A percentile compares a stretch with the other conserved stretches of the same genome.
Conservation (phyloP, 257 asterid species). For the Misopates orontium region DNA sequence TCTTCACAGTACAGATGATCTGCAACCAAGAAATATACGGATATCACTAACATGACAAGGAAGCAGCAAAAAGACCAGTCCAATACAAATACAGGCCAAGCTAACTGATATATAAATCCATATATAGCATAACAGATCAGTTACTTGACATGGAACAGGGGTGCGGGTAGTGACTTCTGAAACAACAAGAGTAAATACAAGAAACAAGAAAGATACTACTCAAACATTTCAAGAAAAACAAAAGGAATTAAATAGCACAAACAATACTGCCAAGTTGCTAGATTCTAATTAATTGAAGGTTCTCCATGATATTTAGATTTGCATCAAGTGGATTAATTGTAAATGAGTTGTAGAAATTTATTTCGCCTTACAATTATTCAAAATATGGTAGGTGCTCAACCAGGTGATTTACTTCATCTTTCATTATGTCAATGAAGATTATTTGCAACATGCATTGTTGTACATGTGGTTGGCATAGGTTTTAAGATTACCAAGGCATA, state of each 20-base stretch:
- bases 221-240: neutral
- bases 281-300: neutral
- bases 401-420: neutral
- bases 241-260: conserved; percentile 3
- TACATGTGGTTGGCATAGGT: neutral
- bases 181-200: conserved; percentile 1
- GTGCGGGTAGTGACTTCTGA: neutral
- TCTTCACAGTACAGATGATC: conserved; percentile 80
- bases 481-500: neutral
- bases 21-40: conserved; percentile 41
- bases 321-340: conserved; percentile 1
- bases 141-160: conserved; percentile 1
- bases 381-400: conserved; percentile 7
- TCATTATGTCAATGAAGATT: neutral
- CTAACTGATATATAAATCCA: conserved; percentile 19
- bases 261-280: neutral
- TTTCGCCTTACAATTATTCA: neutral
- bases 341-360: neutral
- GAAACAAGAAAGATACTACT: conserved; percentile 3
- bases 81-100: conserved; percentile 10
- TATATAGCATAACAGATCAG: conserved; percentile 17
- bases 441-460: conserved; percentile 1
- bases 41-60: conserved; percentile 11
- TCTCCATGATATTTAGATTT: neutral
- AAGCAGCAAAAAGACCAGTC: neutral